Evolutionary conservation across 306 rosid genomes (phyloP), one percentile per base, ranked within the genome.

Genomic region (Trichosanthes truncata): DNA sequence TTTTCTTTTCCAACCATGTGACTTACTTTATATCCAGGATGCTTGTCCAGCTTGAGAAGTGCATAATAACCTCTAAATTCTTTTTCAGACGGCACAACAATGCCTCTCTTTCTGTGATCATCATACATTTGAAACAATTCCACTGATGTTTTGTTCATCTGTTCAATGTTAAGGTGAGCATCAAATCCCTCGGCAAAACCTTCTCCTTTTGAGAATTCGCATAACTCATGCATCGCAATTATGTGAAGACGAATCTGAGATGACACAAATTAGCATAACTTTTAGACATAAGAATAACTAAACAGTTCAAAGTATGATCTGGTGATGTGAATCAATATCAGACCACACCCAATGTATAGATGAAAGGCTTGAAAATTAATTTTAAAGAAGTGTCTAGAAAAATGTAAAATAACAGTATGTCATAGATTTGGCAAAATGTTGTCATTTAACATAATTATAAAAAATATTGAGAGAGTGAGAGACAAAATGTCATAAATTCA

Each of bases 101-200:
- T 86, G 82, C 99, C 99, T 84, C 87, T 91, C 94, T 91, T 95
- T 87, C 99, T 91, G 86, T 95, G 99, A 86, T 95, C 97, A 78
- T 95, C 97, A 82, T 93, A 95, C 92, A 95, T 56, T 87, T 95
- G 96, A 83, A 95, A 93, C 91, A 95, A 84, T 78, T 95, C 99
- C 77, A 93, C 97, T 41, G 99, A 95, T 76, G 99, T 90, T 86
- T 95, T 95, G 87, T 95, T 95, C 99, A 95, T 95, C 90, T 95
- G 99, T 85, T 95, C 99, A 83, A 95, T 95, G 83, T 95, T 95
- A 78, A 95, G 97, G 88, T 95, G 99, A 79, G 99, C 97, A 79
- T 95, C 99, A 86, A 95, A 95, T 79, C 99, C 99, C 87, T 95
- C 99, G 0, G 97, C 86, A 81, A 95, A 95, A 80, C 99, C 99